phyloP scores from a whole-genome alignment of 2,329 filamentous ascomycete species.

The Penicillium sp. region DNA sequence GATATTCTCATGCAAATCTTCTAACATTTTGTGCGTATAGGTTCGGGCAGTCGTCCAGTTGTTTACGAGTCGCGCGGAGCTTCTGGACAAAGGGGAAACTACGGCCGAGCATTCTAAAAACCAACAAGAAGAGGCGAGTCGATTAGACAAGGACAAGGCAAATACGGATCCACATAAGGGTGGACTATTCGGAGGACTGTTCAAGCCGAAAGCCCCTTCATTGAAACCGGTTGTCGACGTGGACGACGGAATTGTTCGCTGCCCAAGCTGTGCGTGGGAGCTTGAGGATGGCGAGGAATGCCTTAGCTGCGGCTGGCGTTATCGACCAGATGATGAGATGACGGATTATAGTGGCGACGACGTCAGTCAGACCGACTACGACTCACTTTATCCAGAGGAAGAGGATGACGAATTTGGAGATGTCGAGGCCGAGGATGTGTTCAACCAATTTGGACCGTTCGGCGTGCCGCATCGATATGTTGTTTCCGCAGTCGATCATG shows the following conservation, averaged over 20 bases:
- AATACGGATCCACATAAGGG: constrained; percentile 47
- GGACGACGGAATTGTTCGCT: constrained; percentile 58
- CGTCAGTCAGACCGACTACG: constrained; percentile 35
- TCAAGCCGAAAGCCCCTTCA: constrained; percentile 36
- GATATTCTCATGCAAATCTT: background rate
- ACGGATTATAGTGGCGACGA: constrained; percentile 44
- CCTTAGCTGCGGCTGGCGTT: constrained; percentile 47
- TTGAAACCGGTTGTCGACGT: constrained; percentile 49
- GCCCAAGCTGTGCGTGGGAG: constrained; percentile 59
- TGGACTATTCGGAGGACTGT: constrained; percentile 61
- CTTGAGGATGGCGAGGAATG: constrained; percentile 56
- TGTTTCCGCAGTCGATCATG: background rate
- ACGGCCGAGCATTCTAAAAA: constrained; percentile 55
- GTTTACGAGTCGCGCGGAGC: constrained; percentile 56
- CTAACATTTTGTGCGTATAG: constrained; percentile 38
- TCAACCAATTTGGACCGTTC: background rate
- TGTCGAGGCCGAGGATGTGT: constrained; percentile 21
- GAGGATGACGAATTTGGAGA: constrained; percentile 32
- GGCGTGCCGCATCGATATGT: background rate
- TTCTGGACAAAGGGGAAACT: constrained; percentile 60
- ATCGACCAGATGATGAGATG: constrained; percentile 44
- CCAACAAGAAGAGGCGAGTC: constrained; percentile 55
- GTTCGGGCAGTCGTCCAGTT: constrained; percentile 61
- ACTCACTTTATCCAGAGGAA: constrained; percentile 16
- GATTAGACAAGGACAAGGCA: constrained; percentile 56